These are phyloP conservation scores for Suillus plorans DNA, from an alignment of 768 basidiomycete species.

Conservation along the genomic window DNA sequence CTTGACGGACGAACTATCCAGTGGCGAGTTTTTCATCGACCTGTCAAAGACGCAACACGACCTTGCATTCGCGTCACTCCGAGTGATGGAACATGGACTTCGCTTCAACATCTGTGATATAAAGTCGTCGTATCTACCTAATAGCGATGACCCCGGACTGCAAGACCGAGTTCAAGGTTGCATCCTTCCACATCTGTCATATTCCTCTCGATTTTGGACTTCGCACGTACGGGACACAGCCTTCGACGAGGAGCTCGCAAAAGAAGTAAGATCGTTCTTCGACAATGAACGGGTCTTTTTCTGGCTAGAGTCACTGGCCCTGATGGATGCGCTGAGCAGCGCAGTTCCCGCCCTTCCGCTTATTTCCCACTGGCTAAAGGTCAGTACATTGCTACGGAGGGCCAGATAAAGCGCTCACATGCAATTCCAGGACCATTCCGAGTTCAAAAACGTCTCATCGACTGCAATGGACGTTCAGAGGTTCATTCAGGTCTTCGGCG, in stretches of 20 bases:
- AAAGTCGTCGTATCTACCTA: constrained; percentile 27
- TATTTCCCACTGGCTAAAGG: neutral
- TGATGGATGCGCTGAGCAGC: neutral
- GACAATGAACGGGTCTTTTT: constrained; percentile 8
- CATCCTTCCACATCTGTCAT: constrained; percentile 7
- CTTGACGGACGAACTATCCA: constrained; percentile 13
- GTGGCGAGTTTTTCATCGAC: constrained; percentile 15
- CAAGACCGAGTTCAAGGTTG: neutral
- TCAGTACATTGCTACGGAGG: neutral
- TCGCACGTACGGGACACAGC: constrained; percentile 6
- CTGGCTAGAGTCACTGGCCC: constrained; percentile 5
- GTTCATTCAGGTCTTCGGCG: constrained; percentile 17
- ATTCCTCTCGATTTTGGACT: constrained; percentile 14
- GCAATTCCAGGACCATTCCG: neutral
- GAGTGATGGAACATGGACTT: constrained; percentile 28
- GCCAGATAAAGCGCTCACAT: neutral
- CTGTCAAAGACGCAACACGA: constrained; percentile 11
- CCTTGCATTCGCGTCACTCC: constrained; percentile 24
- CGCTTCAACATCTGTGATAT: constrained; percentile 37
- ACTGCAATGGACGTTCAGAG: constrained; percentile 7
- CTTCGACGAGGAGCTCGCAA: neutral
- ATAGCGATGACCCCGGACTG: constrained; percentile 19
- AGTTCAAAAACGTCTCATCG: neutral
- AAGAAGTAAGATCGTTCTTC: constrained; percentile 5
- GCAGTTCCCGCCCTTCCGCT: neutral